Base-by-base conservation (phyloP, 495 filamentous ascomycete species). In the Aspergillus taichungensis region DNA sequence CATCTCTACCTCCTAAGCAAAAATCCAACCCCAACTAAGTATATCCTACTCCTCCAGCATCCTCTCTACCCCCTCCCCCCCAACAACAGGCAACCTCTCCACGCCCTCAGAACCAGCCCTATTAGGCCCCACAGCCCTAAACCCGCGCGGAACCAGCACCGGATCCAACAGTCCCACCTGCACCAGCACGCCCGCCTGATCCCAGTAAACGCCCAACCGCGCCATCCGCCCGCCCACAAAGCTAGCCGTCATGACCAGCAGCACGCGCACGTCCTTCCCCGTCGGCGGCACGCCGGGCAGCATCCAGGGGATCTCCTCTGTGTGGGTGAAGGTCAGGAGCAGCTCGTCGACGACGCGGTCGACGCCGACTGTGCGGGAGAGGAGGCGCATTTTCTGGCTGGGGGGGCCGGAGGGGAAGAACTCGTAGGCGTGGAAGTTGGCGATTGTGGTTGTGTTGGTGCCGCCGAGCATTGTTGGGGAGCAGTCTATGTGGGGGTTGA, bases 161-260 rank as follows among this genome's bases (percentile, higher is more conserved):
- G 51, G 77, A 73, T 87, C 78, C 42, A 94, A 57, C 37, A 92
- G 53, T 3, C 86, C 86, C 3, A 87, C 63, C 62, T 94, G 88
- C 32, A 82, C 72, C 5, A 95, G 66, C 9, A 90, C 83, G 30
- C 75, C 80, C 2, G 83, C 86, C 62, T 94, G 88, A 57, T 94
- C 88, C 87, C 88, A 95, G 45, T 84, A 82, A 14, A 92, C 76
- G 49, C 84, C 82, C 60, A 94, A 86, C 46, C 83, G 77, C 47
- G 78, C 84, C 9, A 94, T 68, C 42, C 79, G 78, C 12, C 84
- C 83, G 3, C 81, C 88, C 13, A 83, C 69, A 37, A 91, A 77
- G 49, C 80, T 79, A 13, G 86, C 84, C 11, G 90, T 76, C 47
- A 75, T 77, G 10, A 87, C 80, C 30, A 92, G 65, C 0, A 82